Evolutionary conservation across 176 grass and related monocot species (phyloP).

Genomic region (Pharus latifolius): DNA sequence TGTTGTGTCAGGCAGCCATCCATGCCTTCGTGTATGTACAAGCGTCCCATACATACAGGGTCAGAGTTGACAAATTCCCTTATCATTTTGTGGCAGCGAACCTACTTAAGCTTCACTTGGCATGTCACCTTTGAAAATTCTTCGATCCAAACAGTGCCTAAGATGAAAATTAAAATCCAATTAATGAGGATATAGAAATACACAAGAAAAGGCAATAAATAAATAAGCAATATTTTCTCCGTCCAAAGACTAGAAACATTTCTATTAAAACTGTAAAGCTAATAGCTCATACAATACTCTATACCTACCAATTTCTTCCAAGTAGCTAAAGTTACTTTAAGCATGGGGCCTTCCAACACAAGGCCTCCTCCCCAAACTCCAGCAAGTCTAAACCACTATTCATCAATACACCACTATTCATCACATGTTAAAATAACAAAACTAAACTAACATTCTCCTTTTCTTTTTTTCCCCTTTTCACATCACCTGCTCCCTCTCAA

Average conservation of each 20-base stretch:
- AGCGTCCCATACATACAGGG: too few species aligned
- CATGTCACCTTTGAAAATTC: too few species aligned
- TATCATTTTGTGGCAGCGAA: too few species aligned
- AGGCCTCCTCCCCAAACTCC: constrained; percentile 19
- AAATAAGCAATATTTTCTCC: not conserved
- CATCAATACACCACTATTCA: constrained; percentile 3
- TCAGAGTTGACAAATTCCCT: too few species aligned
- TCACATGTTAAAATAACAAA: constrained; percentile 17
- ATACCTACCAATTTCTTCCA: constrained; percentile 2
- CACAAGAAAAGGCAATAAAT: not conserved
- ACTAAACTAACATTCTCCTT: not conserved
- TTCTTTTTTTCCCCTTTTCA: not conserved
- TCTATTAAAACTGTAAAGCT: not conserved
- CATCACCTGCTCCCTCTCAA: not conserved
- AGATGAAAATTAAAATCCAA: too few species aligned
- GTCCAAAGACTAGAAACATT: not conserved
- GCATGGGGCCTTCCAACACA: constrained; percentile 28
- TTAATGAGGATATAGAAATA: not conserved
- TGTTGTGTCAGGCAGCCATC: too few species aligned
- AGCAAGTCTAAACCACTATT: not conserved
- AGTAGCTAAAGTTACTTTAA: constrained; percentile 22
- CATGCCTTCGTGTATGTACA: too few species aligned
- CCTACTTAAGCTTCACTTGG: too few species aligned
- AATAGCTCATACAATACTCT: not conserved
- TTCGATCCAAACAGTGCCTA: too few species aligned